Evolutionary conservation across 2,329 filamentous ascomycete genomes (phyloP), one percentile per base, ranked within the genome.

Genomic region (Penicillium freii): DNA sequence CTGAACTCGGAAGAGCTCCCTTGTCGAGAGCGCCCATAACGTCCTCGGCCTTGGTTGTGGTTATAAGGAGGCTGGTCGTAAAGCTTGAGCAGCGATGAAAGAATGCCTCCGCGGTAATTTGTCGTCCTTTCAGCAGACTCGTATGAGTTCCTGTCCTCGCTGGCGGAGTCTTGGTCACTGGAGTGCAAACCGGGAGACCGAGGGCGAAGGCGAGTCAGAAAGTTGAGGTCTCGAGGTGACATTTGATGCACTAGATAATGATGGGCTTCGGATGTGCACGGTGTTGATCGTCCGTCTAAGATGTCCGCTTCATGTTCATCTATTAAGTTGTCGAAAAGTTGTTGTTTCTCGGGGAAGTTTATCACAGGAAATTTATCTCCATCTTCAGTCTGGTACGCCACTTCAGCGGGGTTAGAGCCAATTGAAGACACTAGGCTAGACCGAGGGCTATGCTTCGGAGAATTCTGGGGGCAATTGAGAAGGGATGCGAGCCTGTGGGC

Each of bases 1-100:
- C 67, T 73, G 39, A 62, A 61, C 33, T 72, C 71, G 23, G 68
- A 67, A 48, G 67, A 62, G 51, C 73, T 75, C 31, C 67, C 68
- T 46, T 69, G 65, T 29, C 71, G 69, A 34, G 68, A 69, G 48
- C 67, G 66, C 40, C 62, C 65, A 69, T 69, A 64, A 6, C 64
- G 66, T 44, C 67, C 66, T 19, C 66, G 65, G 11, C 61, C 53
- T 15, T 55, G 53, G 38, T 53, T 38, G 43, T 54, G 53, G 31
- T 80, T 36, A 29, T 46, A 19, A 25, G 15, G 34, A n/a, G 49
- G 78, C 59, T 84, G 78, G 57, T 85, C 81, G 67, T 90, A 87
- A 10, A 92, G 79, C 71, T 87, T 90, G 49, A 94, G 77, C 0
- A 95, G 77, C 0, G 86, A 87, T 2, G 87, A 86, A 1, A 95